Evolutionary conservation across 768 basidiomycete species (phyloP).

Genomic region (Dioszegia hungarica): DNA sequence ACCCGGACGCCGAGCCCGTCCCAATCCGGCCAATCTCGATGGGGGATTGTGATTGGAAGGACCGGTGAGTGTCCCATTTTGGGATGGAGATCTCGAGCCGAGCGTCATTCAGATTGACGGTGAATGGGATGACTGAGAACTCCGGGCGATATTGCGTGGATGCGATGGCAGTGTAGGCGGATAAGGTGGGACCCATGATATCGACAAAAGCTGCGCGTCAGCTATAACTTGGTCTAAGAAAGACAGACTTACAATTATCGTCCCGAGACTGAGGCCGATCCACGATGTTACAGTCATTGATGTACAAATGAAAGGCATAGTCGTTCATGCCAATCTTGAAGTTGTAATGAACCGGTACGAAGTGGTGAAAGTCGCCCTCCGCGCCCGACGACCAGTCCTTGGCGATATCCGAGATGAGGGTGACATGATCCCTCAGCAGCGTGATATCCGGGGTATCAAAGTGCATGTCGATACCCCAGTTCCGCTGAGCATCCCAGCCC

Average conservation of each 20-base stretch:
- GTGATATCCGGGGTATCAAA: conserved; percentile 69
- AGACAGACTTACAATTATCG: conserved; percentile 67
- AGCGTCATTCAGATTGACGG: conserved; percentile 59
- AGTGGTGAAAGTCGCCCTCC: conserved; percentile 71
- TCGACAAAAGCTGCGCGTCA: conserved; percentile 63
- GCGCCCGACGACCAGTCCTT: conserved; percentile 87
- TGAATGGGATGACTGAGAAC: conserved; percentile 63
- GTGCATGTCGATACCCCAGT: conserved; percentile 71
- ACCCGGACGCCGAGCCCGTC: conserved; percentile 59
- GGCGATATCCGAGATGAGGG: conserved; percentile 86
- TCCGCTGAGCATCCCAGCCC: conserved; percentile 71
- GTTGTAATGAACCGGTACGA: conserved; percentile 74
- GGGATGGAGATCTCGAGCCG: conserved; percentile 65
- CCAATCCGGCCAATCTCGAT: conserved; percentile 62
- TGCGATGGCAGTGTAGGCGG: conserved; percentile 58
- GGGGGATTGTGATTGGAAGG: conserved; percentile 61
- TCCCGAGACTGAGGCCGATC: conserved; percentile 74
- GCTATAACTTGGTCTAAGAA: no score
- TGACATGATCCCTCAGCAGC: conserved; percentile 85
- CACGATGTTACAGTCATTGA: conserved; percentile 95
- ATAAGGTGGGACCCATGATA: conserved; percentile 59
- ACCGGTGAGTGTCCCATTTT: conserved; percentile 74
- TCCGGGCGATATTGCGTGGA: conserved; percentile 70
- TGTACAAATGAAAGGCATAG: conserved; percentile 71
- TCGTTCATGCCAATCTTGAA: conserved; percentile 68